Conservation (phyloP, 2,329 filamentous ascomycete genomes). For the Diaporthe sp. region DNA sequence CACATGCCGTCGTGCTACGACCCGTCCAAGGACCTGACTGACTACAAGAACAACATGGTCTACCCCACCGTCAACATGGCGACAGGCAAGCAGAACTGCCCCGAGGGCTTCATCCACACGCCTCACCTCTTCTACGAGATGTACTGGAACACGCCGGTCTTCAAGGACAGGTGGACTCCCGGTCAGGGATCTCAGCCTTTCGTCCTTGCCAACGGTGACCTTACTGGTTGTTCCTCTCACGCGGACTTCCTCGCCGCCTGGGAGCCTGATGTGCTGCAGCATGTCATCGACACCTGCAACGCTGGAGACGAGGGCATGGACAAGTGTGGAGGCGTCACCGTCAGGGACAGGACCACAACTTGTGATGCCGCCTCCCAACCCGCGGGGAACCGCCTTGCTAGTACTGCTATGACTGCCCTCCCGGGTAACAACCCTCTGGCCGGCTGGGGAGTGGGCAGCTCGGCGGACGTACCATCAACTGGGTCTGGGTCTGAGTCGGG, state of each 20-base stretch:
- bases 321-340: slow-evolving; percentile 69
- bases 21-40: slow-evolving; percentile 68
- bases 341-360: slow-evolving; percentile 59
- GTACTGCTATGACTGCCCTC: slow-evolving; percentile 57
- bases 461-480: neutral
- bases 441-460: slow-evolving; percentile 55
- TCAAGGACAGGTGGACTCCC: slow-evolving; percentile 65
- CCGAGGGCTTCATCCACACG: slow-evolving; percentile 64
- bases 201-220: slow-evolving; percentile 77
- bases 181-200: slow-evolving; percentile 71
- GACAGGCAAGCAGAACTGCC: slow-evolving; percentile 63
- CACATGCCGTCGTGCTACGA: slow-evolving; percentile 84
- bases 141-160: slow-evolving; percentile 70
- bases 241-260: slow-evolving; percentile 81
- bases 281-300: slow-evolving; percentile 76
- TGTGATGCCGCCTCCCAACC: slow-evolving; percentile 65
- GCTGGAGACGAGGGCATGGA: slow-evolving; percentile 71
- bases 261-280: slow-evolving; percentile 74
- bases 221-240: slow-evolving; percentile 78
- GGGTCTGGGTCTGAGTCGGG: neutral
- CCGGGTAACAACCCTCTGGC: slow-evolving; percentile 69
- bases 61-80: slow-evolving; percentile 65
- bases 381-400: slow-evolving; percentile 59
- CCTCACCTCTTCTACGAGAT: slow-evolving; percentile 71
- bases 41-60: slow-evolving; percentile 75